These are phyloP conservation scores for Hirschioporus abietinus DNA, from an alignment of 768 basidiomycete species.

Conservation along the genomic window DNA sequence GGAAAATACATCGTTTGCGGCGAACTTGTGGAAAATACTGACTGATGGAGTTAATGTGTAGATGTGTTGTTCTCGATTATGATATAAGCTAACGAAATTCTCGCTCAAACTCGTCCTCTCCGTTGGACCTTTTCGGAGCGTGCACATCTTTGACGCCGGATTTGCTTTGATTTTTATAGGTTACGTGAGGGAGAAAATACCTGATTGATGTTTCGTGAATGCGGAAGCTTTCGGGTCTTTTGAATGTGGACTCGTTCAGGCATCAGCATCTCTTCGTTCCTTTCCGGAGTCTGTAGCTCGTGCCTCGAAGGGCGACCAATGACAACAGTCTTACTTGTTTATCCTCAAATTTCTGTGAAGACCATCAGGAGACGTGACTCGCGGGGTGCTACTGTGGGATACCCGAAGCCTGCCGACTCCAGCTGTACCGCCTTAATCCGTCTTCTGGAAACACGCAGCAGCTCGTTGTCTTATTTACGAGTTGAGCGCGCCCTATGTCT, in stretches of 20 bases:
- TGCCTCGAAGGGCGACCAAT: not conserved
- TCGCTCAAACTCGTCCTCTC: not conserved
- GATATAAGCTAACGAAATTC: not conserved
- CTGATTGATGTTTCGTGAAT: not conserved
- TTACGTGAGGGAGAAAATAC: not conserved
- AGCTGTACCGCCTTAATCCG: not conserved
- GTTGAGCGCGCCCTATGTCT: not conserved
- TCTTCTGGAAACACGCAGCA: not conserved
- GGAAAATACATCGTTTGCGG: slow-evolving; percentile 92
- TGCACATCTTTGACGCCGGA: no score
- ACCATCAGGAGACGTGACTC: not conserved
- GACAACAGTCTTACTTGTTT: no score
- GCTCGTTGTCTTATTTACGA: not conserved
- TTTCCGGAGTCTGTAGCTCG: not conserved
- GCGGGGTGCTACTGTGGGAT: not conserved
- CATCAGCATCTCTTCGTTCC: not conserved
- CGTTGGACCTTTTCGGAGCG: not conserved
- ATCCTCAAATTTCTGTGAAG: not conserved
- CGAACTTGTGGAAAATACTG: slow-evolving; percentile 69
- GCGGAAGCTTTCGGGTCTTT: not conserved
- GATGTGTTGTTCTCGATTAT: not conserved
- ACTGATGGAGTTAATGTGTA: not conserved
- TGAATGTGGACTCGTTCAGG: not conserved
- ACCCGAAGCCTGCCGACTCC: not conserved
- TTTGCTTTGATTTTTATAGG: no score